Evolutionary conservation across 768 basidiomycete species (phyloP), one percentile per base, ranked within the genome.

Genomic region (Leccinum arenicola): DNA sequence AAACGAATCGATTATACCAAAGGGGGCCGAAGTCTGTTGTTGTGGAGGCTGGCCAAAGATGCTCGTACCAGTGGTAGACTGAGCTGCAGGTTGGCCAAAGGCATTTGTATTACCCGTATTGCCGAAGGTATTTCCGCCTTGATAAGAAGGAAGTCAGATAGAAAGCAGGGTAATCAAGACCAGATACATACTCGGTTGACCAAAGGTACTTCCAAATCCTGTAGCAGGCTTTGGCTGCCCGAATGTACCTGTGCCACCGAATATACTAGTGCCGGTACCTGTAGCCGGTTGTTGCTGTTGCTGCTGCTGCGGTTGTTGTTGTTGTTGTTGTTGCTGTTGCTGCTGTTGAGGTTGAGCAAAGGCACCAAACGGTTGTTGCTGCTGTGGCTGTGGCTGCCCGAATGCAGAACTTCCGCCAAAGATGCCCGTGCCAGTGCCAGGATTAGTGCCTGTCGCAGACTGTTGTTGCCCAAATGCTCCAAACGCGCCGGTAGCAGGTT

Each of bases 271-370:
- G 25, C 76, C 67, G 3, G 78, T 59, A 68, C 58, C 61, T 65
- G 72, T 52, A 68, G 78, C 64, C 68, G 80, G 64, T 59, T 70
- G 78, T 57, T 72, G 73, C 36, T 71, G 73, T 38, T 70, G 73
- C 17, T 56, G 51, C 1, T 45, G 53, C n/a, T 54, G 54, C 21
- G 31, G 31, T 11, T 31, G 33, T 12, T 35, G 50, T 9, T 35
- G 51, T 3, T 23, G 52, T 12, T 33, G 50, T 5, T 51, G 51
- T 1, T 23, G 52, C 6, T 43, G 53, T 1, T 54, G 54, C 5
- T 54, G 54, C 11, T 55, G 72, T 69, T 68, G 67, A 36, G 58
- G 58, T 35, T 83, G 83, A 33, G 82, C 81, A 69, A 88, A 88
- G 2, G 78, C 69, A 59, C 82, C 78, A 61, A 83, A 84, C 25